Evolutionary conservation across 1,284 basidiomycete species (phyloP).

Genomic region (Ganoderma lucidum): DNA sequence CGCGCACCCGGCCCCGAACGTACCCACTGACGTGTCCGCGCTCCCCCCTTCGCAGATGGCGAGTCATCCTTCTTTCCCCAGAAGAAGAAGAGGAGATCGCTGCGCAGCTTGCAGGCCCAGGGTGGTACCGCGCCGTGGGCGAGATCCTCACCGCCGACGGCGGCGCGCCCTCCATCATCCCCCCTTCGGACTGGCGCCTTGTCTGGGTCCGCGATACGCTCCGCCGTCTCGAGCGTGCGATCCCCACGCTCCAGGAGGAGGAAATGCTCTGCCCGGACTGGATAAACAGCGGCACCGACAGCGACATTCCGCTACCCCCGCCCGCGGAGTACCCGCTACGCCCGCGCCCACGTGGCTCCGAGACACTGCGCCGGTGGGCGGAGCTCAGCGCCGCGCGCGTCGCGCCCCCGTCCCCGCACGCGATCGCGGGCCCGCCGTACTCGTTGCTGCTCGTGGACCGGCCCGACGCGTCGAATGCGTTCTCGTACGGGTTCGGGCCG

Average conservation of each 20-base stretch:
- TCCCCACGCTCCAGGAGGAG: constrained; percentile 71
- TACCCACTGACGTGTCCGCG: constrained; percentile 10
- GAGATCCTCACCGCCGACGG: constrained; percentile 80
- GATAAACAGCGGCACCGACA: constrained; percentile 53
- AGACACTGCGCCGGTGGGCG: constrained; percentile 64
- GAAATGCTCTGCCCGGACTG: constrained; percentile 61
- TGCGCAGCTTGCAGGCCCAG: constrained; percentile 76
- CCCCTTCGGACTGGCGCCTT: constrained; percentile 84
- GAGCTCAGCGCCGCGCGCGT: constrained; percentile 56
- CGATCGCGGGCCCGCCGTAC: constrained; percentile 84
- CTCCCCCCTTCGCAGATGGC: constrained; percentile 60
- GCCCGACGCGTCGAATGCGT: constrained; percentile 82
- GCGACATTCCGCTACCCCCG: constrained; percentile 70
- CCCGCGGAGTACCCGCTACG: constrained; percentile 75
- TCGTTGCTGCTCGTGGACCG: constrained; percentile 86
- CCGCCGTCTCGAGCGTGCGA: constrained; percentile 72
- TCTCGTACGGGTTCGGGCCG: constrained; percentile 91
- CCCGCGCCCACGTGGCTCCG: constrained; percentile 74
- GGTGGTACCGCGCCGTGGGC: constrained; percentile 86
- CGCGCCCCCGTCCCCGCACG: constrained; percentile 53
- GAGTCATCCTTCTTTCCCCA: constrained; percentile 86
- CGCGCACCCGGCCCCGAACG: constrained; percentile 4
- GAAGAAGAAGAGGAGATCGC: constrained; percentile 91
- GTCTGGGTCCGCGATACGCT: constrained; percentile 82
- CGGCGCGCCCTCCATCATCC: constrained; percentile 68